Evolutionary conservation across 257 asterid genomes (phyloP).

Genomic region (Agastache rugosa): DNA sequence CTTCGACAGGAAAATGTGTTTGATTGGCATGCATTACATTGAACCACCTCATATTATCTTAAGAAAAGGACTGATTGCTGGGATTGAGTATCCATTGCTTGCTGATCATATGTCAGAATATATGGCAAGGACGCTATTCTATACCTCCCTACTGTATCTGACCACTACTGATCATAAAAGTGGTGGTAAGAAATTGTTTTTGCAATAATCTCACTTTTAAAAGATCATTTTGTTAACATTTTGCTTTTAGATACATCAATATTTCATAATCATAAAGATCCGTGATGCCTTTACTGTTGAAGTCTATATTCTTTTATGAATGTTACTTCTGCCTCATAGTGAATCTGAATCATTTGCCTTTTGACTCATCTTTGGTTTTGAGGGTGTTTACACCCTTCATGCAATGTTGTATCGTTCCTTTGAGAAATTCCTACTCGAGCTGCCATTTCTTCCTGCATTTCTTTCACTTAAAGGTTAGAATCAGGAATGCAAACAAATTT

Average conservation of each 20-base stretch:
- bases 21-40: conserved; percentile 92
- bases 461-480: background rate
- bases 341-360: background rate
- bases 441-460: background rate
- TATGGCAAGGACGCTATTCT: conserved; percentile 88
- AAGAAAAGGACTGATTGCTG: conserved; percentile 89
- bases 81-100: conserved; percentile 84
- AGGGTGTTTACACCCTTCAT: background rate
- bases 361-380: background rate
- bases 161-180: conserved; percentile 85
- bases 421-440: background rate
- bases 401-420: background rate
- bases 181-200: conserved; percentile 59
- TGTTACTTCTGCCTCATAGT: background rate
- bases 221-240: conserved; percentile 7
- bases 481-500: background rate
- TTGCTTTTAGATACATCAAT: background rate
- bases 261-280: background rate
- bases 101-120: conserved; percentile 83
- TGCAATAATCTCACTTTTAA: background rate
- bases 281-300: conserved; percentile 17
- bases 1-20: conserved; percentile 82
- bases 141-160: conserved; percentile 85
- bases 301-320: conserved; percentile 1
- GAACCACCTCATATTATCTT: conserved; percentile 96